phyloP scores from a whole-genome alignment of 495 filamentous ascomycete species.

The Lasiosphaeria hispida region DNA sequence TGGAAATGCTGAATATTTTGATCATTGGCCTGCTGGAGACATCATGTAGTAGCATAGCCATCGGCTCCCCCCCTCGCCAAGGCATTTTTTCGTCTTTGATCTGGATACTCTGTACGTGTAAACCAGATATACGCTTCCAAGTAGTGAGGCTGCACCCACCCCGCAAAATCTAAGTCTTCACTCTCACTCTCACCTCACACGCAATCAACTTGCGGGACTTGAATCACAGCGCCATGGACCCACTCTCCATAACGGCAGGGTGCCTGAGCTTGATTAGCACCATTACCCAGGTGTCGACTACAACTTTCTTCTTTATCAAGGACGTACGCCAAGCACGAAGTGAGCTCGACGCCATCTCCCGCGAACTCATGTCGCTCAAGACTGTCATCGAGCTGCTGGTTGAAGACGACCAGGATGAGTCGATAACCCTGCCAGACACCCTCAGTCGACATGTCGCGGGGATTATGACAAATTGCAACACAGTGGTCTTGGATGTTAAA shows the following conservation, averaged over 20 bases:
- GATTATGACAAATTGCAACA: background rate
- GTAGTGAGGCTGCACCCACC: too few relatives aligned
- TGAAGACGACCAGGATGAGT: background rate
- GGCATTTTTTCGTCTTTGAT: too few relatives aligned
- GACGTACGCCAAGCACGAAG: background rate
- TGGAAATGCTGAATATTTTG: too few relatives aligned
- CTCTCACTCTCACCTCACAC: too few relatives aligned
- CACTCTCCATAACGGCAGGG: background rate
- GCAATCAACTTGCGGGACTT: too few relatives aligned
- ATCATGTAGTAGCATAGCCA: too few relatives aligned
- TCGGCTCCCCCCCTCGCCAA: too few relatives aligned
- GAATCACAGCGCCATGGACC: background rate
- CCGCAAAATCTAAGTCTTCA: too few relatives aligned
- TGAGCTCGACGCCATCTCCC: background rate
- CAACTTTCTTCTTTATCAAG: background rate
- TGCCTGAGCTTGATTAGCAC: background rate
- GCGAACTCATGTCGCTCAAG: background rate
- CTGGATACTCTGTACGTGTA: too few relatives aligned
- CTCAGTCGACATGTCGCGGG: background rate
- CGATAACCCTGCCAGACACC: background rate
- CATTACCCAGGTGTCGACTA: background rate
- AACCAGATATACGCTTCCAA: too few relatives aligned
- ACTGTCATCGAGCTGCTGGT: background rate
- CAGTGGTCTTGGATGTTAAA: background rate
- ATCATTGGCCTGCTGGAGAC: too few relatives aligned